A percentile compares a stretch with the other conserved stretches of the same genome.
These are phyloP conservation scores for Turnera subulata DNA, from an alignment of 345 rosid genomes.

Conservation along the genomic window DNA sequence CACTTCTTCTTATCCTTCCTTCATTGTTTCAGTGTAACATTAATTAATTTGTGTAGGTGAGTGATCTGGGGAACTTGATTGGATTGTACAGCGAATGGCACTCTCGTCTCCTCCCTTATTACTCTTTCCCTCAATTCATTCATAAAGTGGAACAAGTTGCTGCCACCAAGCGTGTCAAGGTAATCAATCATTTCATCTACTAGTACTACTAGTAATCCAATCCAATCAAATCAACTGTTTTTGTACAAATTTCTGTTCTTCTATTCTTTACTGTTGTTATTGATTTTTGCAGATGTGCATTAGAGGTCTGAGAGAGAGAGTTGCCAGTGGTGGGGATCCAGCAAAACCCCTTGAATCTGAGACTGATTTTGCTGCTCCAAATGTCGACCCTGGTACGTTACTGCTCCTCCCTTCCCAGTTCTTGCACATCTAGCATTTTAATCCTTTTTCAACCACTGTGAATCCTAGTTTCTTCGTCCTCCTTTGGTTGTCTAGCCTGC, in stretches of 20 bases:
- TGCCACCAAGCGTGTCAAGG: slow-evolving; percentile 75
- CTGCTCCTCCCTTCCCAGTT: no score
- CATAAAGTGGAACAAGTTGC: slow-evolving; percentile 80
- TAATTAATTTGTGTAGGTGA: slow-evolving; percentile 37
- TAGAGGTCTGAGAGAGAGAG: slow-evolving; percentile 71
- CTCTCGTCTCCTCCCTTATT: slow-evolving; percentile 67
- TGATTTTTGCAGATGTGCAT: slow-evolving; percentile 49
- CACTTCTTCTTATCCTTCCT: background rate
- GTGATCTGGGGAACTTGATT: slow-evolving; percentile 72
- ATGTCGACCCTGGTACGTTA: slow-evolving; percentile 48
- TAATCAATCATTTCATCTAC: no score
- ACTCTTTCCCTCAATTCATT: slow-evolving; percentile 82
- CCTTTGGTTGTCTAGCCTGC: no score
- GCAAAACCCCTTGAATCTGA: slow-evolving; percentile 55
- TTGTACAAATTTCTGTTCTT: no score
- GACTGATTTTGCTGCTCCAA: slow-evolving; percentile 28
- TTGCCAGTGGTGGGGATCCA: slow-evolving; percentile 80
- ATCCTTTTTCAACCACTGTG: no score
- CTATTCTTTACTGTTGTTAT: no score
- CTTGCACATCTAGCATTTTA: no score
- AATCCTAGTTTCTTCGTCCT: no score
- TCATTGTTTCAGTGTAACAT: background rate
- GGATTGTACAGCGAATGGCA: slow-evolving; percentile 85
- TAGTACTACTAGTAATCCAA: no score
- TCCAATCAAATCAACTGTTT: no score